Conservation (phyloP, 192 early-diverging fungal species). For the Backusella australiensis region DNA sequence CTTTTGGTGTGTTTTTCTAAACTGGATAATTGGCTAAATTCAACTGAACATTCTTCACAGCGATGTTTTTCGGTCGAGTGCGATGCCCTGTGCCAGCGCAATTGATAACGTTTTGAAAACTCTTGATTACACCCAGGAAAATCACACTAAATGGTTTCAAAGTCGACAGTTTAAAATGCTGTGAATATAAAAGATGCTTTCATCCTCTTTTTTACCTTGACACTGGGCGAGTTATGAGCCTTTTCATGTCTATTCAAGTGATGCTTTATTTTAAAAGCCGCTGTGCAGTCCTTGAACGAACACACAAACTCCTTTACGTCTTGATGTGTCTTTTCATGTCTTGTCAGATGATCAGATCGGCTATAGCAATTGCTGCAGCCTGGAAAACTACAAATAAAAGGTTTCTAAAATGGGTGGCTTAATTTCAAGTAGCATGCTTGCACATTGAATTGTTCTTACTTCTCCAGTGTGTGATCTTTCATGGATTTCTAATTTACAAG, state of each 20-base stretch:
- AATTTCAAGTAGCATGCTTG: not conserved
- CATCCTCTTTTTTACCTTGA: not conserved
- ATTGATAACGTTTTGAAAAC: not conserved
- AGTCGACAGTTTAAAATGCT: not conserved
- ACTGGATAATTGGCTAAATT: not conserved
- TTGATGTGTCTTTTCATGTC: not conserved
- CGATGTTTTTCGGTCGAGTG: not conserved
- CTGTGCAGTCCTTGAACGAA: not conserved
- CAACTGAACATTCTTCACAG: not conserved
- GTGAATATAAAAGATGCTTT: not conserved
- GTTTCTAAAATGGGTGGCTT: not conserved
- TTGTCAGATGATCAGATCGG: not conserved
- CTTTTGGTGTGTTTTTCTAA: conserved; percentile 7
- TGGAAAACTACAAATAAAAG: not conserved
- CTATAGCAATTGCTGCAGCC: not conserved
- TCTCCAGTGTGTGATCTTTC: conserved; percentile 10
- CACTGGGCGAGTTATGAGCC: not conserved
- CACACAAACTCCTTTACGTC: not conserved
- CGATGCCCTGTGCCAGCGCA: conserved; percentile 10
- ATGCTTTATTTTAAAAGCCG: conserved; percentile 5
- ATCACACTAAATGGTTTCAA: not conserved
- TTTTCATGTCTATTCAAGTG: conserved; percentile 8
- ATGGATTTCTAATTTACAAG: not conserved
- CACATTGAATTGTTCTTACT: not conserved
- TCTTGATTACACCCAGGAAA: conserved; percentile 5